Percentiles rank a stretch among this genome's conserved stretches.
phyloP scores from a whole-genome alignment of 2,329 filamentous ascomycete genomes.

The Cladobotryum protrusum region DNA sequence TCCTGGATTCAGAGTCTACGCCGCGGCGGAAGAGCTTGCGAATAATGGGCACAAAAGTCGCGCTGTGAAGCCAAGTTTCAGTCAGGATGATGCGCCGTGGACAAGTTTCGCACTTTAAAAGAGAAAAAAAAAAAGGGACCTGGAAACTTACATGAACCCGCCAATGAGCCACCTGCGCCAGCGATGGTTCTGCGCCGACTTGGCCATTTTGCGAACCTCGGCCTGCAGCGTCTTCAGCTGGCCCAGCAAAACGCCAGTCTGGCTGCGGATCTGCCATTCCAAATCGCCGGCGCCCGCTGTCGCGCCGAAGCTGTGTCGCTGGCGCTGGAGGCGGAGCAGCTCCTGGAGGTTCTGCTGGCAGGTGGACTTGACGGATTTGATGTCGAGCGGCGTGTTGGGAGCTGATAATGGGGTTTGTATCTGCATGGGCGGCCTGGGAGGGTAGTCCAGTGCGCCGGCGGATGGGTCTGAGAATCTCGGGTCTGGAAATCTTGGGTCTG shows the following conservation, averaged over 20 bases:
- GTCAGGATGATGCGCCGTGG: background rate
- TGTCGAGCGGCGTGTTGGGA: constrained; percentile 16
- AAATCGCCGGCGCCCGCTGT: constrained; percentile 29
- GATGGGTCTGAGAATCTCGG: too few species aligned
- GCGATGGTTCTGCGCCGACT: constrained; percentile 40
- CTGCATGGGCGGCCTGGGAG: constrained; percentile 8
- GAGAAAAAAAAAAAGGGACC: background rate
- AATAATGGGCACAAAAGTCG: constrained; percentile 46
- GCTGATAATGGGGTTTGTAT: constrained; percentile 3
- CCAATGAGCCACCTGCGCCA: constrained; percentile 50
- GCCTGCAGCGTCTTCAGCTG: constrained; percentile 40
- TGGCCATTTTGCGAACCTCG: constrained; percentile 38
- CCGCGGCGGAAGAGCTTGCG: constrained; percentile 45
- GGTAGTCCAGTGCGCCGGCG: background rate
- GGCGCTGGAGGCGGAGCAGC: constrained; percentile 27
- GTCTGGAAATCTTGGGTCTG: too few species aligned
- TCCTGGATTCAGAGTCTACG: constrained; percentile 29
- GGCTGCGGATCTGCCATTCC: constrained; percentile 37
- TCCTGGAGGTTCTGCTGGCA: constrained; percentile 32
- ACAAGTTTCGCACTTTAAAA: background rate
- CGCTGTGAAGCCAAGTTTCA: constrained; percentile 28
- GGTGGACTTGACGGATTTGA: constrained; percentile 24
- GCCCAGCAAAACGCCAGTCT: constrained; percentile 36
- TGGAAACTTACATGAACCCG: constrained; percentile 40
- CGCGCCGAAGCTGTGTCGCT: constrained; percentile 22